Base-by-base conservation (phyloP, 352 stramenopile genomes). In the Pythium guiyangense region DNA sequence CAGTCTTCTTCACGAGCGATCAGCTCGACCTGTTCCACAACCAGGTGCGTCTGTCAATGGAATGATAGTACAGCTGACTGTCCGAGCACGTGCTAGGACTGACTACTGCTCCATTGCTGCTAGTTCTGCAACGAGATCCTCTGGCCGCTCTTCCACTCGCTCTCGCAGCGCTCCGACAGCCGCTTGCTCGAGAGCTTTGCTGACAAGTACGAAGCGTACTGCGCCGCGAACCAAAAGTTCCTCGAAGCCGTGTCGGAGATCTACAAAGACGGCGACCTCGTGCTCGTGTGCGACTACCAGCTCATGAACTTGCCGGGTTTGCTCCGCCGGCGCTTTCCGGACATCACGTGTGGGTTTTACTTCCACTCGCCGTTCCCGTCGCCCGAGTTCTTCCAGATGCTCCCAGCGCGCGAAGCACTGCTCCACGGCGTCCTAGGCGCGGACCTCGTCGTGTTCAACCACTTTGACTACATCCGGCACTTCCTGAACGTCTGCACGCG, bases 291-390 rank as follows among this genome's bases (percentile, higher is more conserved):
- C 55, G 88, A 96, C 72, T 96, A 96, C 67, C 84, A 97, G 47
- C 71, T 97, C 22, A 96, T 96, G 86, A 74, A 76, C 34, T 55
- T 96, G 9, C 89, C 89, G 0, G 77, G 76, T 2, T 51, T 96
- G 40, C 64, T 97, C 17, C 80, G 84, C 34, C 69, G 80, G 17
- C 81, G 84, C 18, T 90, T 92, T 53, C 80, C 85, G 1, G 71
- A 92, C 11, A 79, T 87, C 47, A 86, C 79, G 17, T 92, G 88
- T 49, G 87, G 77, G 26, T 96, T 93, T 54, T 97, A 92, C 69
- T 88, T 97, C 49, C 89, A 97, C 64, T 92, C 75, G 43, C 89
- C 89, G 22, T 97, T 96, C 52, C 89, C 89, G 39, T 96, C 86
- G 11, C 94, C 84, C 12, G 88, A 95, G 64, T 93, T 97, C 54